Percentiles rank a stretch among this genome's conserved stretches.
phyloP scores from a whole-genome alignment of 805 yeast genomes.

The Priceomyces melissophilus region DNA sequence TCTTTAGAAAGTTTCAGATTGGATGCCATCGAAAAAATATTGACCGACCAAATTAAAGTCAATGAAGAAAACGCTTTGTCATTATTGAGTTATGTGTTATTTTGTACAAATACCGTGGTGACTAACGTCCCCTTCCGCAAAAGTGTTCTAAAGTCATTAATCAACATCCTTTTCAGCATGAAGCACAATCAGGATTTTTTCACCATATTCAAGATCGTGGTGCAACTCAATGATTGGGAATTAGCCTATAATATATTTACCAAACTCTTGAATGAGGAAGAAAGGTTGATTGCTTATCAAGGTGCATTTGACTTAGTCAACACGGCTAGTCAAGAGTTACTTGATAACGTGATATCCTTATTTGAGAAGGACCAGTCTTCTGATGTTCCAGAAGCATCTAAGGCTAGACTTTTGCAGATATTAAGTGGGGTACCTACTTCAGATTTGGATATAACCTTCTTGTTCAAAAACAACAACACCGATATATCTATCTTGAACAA shows the following conservation, averaged over 20 bases:
- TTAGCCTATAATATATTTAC: conserved; percentile 70
- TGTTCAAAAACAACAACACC: conserved; percentile 81
- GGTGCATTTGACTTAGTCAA: conserved; percentile 92
- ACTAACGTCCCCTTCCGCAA: conserved; percentile 64
- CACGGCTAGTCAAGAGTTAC: conserved; percentile 85
- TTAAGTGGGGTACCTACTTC: conserved; percentile 92
- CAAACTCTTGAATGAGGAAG: conserved; percentile 50
- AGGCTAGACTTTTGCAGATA: conserved; percentile 56
- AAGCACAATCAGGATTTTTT: conserved; percentile 68
- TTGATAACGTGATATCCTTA: conserved; percentile 51
- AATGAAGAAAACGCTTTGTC: conserved; percentile 53
- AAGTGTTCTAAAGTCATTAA: conserved; percentile 59
- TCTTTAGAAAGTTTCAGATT: conserved; percentile 84
- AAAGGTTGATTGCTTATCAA: conserved; percentile 71
- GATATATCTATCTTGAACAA: conserved; percentile 79
- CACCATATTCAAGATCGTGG: conserved; percentile 78
- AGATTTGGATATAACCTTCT: conserved; percentile 85
- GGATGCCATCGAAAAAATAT: conserved; percentile 67
- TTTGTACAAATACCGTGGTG: conserved; percentile 67
- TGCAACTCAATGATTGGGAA: conserved; percentile 75
- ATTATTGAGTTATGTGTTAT: conserved; percentile 70
- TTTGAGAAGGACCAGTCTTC: conserved; percentile 31
- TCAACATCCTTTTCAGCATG: conserved; percentile 55
- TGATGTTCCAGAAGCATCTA: conserved; percentile 18
- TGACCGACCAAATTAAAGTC: conserved; percentile 35